Base-by-base conservation (phyloP, 1,139 yeast genomes). In the Pichia sp. region DNA sequence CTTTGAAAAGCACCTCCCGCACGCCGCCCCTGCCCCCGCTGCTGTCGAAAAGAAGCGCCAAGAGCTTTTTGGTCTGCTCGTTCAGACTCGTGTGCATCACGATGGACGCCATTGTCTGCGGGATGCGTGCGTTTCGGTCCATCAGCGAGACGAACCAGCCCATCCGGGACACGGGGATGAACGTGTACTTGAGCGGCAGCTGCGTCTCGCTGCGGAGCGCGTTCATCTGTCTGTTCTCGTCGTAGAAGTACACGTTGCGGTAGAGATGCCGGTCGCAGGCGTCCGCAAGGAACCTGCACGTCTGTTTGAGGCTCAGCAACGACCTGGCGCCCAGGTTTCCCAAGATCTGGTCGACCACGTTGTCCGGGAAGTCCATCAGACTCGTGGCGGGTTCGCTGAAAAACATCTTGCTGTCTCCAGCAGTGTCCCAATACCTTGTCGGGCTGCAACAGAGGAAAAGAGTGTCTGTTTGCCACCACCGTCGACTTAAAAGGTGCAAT, bases 321-420 rank as follows among this genome's bases (percentile, higher is more conserved):
- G 56, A 38, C 19, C 30, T 13, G 10, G 48, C 50, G n/a, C 48
- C 46, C 5, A 55, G 42, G 11, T 29, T 13, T 2, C 19, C 15
- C 30, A 45, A 52, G 4, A 55, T 47, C 23, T 32, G 42, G 5
- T 53, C 58, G 10, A 55, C 34, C 13, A 55, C 26, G n/a, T 52
- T 40, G 29, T 55, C 54, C 8, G 58, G 58, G 6, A 55, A 32
- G 23, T 51, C 49, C 10, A 55, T 11, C 13, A 55, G 26, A 13
- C n/a, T 34, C 8, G 38, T 34, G 29, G 29, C 29, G 29, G 29
- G 29, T 5, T 26, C 29, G 29, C 7, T 4, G 29, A 26, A 5
- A 26, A 5, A 26, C 29, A 26, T 26, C 29, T 26, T 26, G 29
- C 29, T 26, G 29, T 26, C 29, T 23, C 26, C 26, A 23, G 4